phyloP scores from a whole-genome alignment of 176 grass and related monocot genomes.

The Oropetium thomaeum region DNA sequence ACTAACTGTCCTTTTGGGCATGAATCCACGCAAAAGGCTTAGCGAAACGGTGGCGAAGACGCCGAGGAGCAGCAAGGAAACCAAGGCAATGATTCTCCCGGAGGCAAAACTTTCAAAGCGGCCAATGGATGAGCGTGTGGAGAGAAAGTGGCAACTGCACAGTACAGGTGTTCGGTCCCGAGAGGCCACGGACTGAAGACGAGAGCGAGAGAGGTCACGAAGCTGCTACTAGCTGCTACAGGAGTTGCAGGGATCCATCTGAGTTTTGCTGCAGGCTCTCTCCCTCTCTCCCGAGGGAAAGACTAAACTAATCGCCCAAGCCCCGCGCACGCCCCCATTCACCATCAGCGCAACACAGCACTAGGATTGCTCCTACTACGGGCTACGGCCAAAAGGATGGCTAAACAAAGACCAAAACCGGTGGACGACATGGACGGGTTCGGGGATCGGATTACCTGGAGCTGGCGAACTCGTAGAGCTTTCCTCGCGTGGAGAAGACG shows the following conservation, averaged over 20 bases:
- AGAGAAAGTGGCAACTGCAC: background rate
- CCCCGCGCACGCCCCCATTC: background rate
- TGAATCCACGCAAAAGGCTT: slow-evolving; percentile 6
- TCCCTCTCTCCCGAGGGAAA: background rate
- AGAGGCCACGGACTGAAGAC: background rate
- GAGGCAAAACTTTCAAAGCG: background rate
- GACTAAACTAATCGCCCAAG: slow-evolving; percentile 15
- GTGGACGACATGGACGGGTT: no score
- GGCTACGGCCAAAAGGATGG: background rate
- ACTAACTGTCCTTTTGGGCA: slow-evolving; percentile 25
- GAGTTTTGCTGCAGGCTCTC: slow-evolving; percentile 30
- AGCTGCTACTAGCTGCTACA: background rate
- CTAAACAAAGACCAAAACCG: slow-evolving; percentile 7
- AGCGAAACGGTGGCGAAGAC: background rate
- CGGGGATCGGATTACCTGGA: slow-evolving; percentile 8
- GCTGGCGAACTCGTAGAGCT: slow-evolving; percentile 70
- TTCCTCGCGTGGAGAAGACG: slow-evolving; percentile 79
- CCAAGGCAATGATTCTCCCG: slow-evolving; percentile 31
- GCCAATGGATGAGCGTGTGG: background rate
- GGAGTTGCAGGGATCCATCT: slow-evolving; percentile 32
- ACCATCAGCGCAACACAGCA: background rate
- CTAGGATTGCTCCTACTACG: background rate
- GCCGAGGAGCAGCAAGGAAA: background rate
- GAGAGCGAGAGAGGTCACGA: background rate
- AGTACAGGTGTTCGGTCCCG: slow-evolving; percentile 3